Evolutionary conservation across 768 basidiomycete genomes (phyloP).

Genomic region (Naganishia randhawae): DNA sequence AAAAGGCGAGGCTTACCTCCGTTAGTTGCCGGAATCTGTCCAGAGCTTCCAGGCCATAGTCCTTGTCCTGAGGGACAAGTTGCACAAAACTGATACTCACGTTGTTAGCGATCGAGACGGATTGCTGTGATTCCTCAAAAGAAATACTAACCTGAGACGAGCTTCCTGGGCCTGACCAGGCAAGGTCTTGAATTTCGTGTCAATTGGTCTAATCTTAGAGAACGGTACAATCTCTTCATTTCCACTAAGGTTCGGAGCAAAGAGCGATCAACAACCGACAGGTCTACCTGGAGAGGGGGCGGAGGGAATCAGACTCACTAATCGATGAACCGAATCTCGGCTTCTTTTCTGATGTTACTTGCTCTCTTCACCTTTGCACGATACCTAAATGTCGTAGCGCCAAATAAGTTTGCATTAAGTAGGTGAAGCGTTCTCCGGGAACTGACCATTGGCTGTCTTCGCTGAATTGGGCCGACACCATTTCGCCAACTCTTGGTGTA

Average conservation of each 20-base stretch:
- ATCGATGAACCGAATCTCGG: slow-evolving; percentile 84
- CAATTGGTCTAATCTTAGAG: slow-evolving; percentile 73
- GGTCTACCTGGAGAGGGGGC: background rate
- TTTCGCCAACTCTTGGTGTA: slow-evolving; percentile 74
- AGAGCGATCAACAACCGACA: background rate
- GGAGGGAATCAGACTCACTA: slow-evolving; percentile 35
- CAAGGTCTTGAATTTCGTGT: slow-evolving; percentile 80
- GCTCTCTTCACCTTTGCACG: slow-evolving; percentile 82
- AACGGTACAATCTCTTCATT: slow-evolving; percentile 87
- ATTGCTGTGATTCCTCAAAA: slow-evolving; percentile 50
- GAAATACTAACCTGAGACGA: slow-evolving; percentile 59
- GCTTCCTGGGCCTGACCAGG: slow-evolving; percentile 94
- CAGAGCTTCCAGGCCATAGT: slow-evolving; percentile 79
- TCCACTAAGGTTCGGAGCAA: slow-evolving; percentile 52
- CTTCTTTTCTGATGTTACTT: slow-evolving; percentile 87
- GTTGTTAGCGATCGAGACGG: slow-evolving; percentile 43
- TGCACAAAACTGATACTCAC: slow-evolving; percentile 64
- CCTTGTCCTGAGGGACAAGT: slow-evolving; percentile 71
- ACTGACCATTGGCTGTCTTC: slow-evolving; percentile 71
- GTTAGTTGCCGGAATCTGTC: slow-evolving; percentile 79
- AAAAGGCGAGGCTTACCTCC: slow-evolving; percentile 53
- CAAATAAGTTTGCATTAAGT: background rate
- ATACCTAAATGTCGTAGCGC: slow-evolving; percentile 54
- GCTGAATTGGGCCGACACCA: slow-evolving; percentile 91
- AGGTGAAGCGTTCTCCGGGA: background rate